A percentile compares a stretch with the other conserved stretches of the same genome.
Evolutionary conservation across 805 yeast species (phyloP).

Genomic region (Lipomyces starkeyi): DNA sequence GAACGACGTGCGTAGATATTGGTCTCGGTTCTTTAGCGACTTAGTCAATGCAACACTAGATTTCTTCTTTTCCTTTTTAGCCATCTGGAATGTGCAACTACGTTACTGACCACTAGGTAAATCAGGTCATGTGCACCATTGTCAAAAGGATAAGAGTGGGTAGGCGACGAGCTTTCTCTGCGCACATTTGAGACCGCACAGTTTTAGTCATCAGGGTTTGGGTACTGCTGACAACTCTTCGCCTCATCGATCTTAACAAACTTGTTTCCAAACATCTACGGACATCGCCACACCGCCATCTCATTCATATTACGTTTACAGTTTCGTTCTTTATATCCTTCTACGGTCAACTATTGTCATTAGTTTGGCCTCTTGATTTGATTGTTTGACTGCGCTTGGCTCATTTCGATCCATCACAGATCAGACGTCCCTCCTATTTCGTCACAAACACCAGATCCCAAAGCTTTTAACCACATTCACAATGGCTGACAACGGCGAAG

Average conservation of each 20-base stretch:
- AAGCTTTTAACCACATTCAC: not conserved
- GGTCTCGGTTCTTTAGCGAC: constrained; percentile 34
- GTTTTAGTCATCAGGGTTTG: not conserved
- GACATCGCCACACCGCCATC: not conserved
- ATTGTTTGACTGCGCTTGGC: not conserved
- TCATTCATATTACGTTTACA: not conserved
- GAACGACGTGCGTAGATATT: constrained; percentile 38
- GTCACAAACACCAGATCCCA: not conserved
- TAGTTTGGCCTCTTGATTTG: not conserved
- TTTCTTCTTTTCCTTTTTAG: not conserved
- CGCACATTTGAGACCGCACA: not conserved
- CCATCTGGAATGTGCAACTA: not conserved
- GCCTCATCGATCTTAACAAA: not conserved
- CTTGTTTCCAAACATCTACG: not conserved
- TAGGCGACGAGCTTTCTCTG: not conserved
- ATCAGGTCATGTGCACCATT: not conserved
- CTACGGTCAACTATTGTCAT: not conserved
- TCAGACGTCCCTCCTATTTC: not conserved
- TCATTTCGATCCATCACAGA: not conserved
- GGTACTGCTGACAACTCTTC: not conserved
- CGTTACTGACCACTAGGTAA: not conserved
- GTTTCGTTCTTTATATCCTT: not conserved
- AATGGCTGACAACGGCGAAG: constrained; percentile 84
- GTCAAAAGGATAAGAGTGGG: no score
- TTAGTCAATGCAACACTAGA: constrained; percentile 15